These are phyloP conservation scores for Metschnikowia noctiluminum DNA, from an alignment of 805 yeast genomes.

Conservation along the genomic window DNA sequence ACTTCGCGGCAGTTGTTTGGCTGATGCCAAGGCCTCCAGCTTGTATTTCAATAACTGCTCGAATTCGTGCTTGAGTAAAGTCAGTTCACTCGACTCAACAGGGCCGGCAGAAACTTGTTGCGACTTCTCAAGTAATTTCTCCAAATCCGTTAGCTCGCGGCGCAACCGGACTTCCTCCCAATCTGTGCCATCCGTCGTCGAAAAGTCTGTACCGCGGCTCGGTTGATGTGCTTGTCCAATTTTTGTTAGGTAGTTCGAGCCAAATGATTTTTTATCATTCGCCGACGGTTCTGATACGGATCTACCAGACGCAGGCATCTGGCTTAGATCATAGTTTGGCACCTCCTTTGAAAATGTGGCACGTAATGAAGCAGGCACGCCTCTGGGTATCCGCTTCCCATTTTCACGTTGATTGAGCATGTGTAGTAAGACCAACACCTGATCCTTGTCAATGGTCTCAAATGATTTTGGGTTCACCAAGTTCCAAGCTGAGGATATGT, in stretches of 20 bases:
- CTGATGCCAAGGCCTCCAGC: slow-evolving; percentile 48
- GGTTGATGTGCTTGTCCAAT: slow-evolving; percentile 48
- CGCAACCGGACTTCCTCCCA: slow-evolving; percentile 89
- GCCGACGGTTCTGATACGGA: slow-evolving; percentile 17
- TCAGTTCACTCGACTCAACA: slow-evolving; percentile 16
- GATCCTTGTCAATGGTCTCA: slow-evolving; percentile 90
- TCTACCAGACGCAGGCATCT: slow-evolving; percentile 3
- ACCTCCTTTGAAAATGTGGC: slow-evolving; percentile 87
- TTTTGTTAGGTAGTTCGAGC: slow-evolving; percentile 52
- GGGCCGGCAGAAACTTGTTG: slow-evolving; percentile 18
- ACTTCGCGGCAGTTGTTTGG: slow-evolving; percentile 9
- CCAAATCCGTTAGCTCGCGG: slow-evolving; percentile 74
- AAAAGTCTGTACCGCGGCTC: slow-evolving; percentile 62
- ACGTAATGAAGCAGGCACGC: slow-evolving; percentile 89
- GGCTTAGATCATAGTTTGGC: slow-evolving; percentile 63
- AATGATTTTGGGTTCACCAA: slow-evolving; percentile 86
- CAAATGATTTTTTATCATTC: slow-evolving; percentile 40
- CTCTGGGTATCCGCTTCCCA: slow-evolving; percentile 81
- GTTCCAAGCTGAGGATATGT: slow-evolving; percentile 89
- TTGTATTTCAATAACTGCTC: slow-evolving; percentile 82
- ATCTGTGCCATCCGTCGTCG: slow-evolving; percentile 72
- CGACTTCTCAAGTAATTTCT: slow-evolving; percentile 58
- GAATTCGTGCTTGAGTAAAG: slow-evolving; percentile 55
- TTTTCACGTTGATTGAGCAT: slow-evolving; percentile 86
- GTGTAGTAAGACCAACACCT: slow-evolving; percentile 83